Evolutionary conservation across 352 stramenopile species (phyloP), one percentile per base, ranked within the genome.

Genomic region (Phytophthora lateralis): DNA sequence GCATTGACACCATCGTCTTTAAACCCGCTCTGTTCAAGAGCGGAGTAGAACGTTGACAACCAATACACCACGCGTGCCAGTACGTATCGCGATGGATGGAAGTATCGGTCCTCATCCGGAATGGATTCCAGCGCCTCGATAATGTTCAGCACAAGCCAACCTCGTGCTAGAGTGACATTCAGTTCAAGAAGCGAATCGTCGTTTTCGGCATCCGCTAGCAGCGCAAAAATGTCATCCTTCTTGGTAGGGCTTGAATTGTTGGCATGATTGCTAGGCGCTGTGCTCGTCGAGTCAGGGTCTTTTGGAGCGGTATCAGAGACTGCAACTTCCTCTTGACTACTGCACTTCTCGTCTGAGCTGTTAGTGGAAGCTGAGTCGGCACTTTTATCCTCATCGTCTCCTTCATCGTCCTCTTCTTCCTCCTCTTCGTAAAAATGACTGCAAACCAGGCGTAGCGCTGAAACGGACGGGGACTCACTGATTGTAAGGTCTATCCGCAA

Each of bases 51-150:
- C 0, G 66, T 63, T 10, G 71, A 74, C 29, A 85, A 63, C 58
- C 66, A 76, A 29, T 89, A 88, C 38, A 91, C 71, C 5, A 76
- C 69, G 27, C 75, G 80, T 0, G 85, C 78, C 12, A 92, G 57
- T 21, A 79, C 64, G 55, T 82, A 90, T 0, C 81, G 72, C 4
- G 83, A 91, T 9, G 83, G 73, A 49, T 95, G 85, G 27, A 93
- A 93, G 57, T 95, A 95, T 32, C 83, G 76, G 54, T 95, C 85
- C 55, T 93, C 82, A 14, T 88, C 73, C 26, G 78, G 83, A 47
- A 93, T 89, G 0, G 76, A 88, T 45, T 92, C 82, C 1, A 95
- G 66, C 8, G 85, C 85, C 7, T 90, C 71, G 29, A 93, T 62
- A 27, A 89, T 82, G 39, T 95, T 95, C 49, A 86, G 17, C 63